Percentiles rank a stretch among this genome's conserved stretches.
Evolutionary conservation across 352 stramenopile genomes (phyloP).

Genomic region (Blastocystis sp.): DNA sequence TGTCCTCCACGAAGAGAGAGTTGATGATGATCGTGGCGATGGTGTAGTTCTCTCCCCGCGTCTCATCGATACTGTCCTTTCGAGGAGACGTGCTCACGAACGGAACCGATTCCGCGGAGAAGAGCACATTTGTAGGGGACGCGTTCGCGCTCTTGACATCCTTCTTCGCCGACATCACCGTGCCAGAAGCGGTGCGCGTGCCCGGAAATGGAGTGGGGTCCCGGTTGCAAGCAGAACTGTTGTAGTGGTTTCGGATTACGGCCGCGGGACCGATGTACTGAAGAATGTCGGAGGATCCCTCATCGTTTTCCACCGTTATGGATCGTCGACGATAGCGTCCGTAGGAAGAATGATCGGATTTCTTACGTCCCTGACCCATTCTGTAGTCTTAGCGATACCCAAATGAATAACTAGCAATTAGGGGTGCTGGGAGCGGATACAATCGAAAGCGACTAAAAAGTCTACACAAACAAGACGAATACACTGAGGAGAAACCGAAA

Average conservation of each 20-base stretch:
- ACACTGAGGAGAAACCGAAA: neutral
- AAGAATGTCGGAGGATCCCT: neutral
- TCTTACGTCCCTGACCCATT: conserved; percentile 65
- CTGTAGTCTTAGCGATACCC: no score
- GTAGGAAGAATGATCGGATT: neutral
- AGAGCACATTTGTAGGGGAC: conserved; percentile 49
- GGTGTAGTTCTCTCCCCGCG: neutral
- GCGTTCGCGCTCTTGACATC: neutral
- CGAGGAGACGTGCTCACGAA: conserved; percentile 16
- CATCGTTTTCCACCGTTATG: conserved; percentile 48
- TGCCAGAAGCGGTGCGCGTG: neutral
- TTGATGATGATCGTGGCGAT: conserved; percentile 19
- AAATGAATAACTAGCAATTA: no score
- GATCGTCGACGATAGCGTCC: neutral
- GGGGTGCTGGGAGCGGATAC: no score
- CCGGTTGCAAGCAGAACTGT: neutral
- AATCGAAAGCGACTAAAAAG: neutral
- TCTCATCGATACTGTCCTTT: neutral
- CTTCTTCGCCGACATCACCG: neutral
- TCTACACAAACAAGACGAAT: neutral
- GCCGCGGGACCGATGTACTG: conserved; percentile 44
- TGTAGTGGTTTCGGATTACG: neutral
- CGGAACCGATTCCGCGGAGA: neutral
- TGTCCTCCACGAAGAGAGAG: conserved; percentile 10
- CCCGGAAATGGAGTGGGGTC: conserved; percentile 23